phyloP scores from a whole-genome alignment of 495 filamentous ascomycete genomes.

The Tuber borchii region DNA sequence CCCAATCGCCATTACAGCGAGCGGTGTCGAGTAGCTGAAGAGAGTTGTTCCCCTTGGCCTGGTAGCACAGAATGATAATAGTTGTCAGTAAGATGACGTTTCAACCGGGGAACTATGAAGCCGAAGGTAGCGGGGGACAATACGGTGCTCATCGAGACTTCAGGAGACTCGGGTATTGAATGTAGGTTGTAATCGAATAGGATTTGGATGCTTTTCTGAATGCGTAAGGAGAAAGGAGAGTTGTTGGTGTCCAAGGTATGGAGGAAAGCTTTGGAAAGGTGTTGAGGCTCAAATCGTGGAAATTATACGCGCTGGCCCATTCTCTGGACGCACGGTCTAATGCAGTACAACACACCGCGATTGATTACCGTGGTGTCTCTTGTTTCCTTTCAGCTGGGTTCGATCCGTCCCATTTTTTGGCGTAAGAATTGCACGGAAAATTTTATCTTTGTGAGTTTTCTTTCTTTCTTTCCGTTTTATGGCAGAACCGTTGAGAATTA shows the following conservation, averaged over 20 bases:
- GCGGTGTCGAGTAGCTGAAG: conserved; percentile 72
- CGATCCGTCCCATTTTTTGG: not conserved
- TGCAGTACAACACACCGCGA: not conserved
- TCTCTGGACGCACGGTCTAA: not conserved
- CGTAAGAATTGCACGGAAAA: not conserved
- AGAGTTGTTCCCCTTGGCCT: conserved; percentile 72
- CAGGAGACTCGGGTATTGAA: not conserved
- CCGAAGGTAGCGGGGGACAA: conserved; percentile 4
- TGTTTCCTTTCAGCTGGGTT: not conserved
- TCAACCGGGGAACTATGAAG: conserved; percentile 6
- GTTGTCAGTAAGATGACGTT: conserved; percentile 23
- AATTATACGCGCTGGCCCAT: not conserved
- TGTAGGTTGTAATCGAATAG: not conserved
- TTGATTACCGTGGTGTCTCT: not conserved
- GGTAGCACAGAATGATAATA: conserved; percentile 17
- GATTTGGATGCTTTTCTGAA: not conserved
- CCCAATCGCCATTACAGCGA: conserved; percentile 81
- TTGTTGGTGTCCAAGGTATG: conserved; percentile 6
- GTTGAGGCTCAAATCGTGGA: conserved; percentile 25
- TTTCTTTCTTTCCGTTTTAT: not conserved
- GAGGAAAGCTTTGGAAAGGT: conserved; percentile 1
- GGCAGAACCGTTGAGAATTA: not conserved
- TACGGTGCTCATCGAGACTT: conserved; percentile 31
- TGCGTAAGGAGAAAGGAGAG: not conserved
- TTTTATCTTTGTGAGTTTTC: not conserved